phyloP scores from a whole-genome alignment of 176 grass and related monocot genomes.

The Hsuehochloa calcarea region DNA sequence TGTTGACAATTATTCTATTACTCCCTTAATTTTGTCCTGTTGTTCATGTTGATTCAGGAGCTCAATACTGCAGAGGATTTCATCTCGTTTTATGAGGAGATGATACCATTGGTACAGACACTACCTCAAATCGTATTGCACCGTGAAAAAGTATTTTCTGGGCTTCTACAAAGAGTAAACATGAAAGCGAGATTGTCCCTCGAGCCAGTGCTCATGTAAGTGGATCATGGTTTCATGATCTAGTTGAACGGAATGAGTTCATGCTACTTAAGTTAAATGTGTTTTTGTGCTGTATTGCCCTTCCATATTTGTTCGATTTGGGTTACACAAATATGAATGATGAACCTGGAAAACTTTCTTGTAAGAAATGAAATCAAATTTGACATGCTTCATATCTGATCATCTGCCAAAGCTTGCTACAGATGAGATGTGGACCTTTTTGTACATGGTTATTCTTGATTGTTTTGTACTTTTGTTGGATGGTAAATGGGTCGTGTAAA shows the following conservation, averaged over 20 bases:
- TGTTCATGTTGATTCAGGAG: conserved; percentile 52
- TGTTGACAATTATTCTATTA: neutral
- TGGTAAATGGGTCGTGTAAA: conserved; percentile 1
- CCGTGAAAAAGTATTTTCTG: conserved; percentile 67
- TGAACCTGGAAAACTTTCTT: neutral
- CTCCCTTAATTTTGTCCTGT: conserved; percentile 27
- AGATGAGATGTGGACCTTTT: neutral
- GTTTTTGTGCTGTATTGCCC: conserved; percentile 11
- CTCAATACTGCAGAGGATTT: conserved; percentile 86
- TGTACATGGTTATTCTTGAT: conserved; percentile 14
- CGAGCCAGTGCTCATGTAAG: conserved; percentile 88
- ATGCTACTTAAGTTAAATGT: conserved; percentile 22
- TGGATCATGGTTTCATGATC: conserved; percentile 15
- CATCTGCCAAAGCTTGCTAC: conserved; percentile 1
- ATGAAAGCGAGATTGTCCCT: conserved; percentile 73
- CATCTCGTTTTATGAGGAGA: conserved; percentile 83
- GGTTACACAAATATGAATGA: neutral
- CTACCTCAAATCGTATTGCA: conserved; percentile 90
- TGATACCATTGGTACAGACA: conserved; percentile 83
- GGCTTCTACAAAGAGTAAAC: conserved; percentile 68
- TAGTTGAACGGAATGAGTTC: conserved; percentile 20
- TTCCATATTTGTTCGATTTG: conserved; percentile 21
- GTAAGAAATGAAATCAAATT: conserved; percentile 2
- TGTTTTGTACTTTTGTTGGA: neutral
- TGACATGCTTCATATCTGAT: conserved; percentile 9